Conservation (phyloP, 2,329 filamentous ascomycete genomes). For the Tympanopsis confertula region DNA sequence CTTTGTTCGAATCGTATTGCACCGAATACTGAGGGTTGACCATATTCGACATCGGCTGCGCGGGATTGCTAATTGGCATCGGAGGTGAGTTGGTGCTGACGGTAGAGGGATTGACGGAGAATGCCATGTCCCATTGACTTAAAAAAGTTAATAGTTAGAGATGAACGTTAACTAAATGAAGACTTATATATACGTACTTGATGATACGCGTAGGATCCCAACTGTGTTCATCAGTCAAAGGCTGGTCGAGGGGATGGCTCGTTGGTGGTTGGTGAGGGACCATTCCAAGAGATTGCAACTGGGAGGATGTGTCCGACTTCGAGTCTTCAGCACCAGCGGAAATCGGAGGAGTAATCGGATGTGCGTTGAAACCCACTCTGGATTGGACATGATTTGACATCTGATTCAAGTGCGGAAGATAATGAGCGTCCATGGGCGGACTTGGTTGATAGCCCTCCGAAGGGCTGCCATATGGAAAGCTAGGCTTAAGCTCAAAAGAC, state of each 20-base stretch:
- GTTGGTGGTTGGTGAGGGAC: not conserved
- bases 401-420: not conserved
- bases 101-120: not conserved
- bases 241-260: not conserved
- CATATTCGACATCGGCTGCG: not conserved
- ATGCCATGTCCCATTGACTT: conserved; percentile 1
- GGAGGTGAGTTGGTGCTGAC: not conserved
- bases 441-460: not conserved
- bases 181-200: not conserved
- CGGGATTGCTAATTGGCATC: not conserved
- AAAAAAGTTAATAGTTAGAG: not conserved
- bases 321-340: conserved; percentile 1
- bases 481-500: conserved; percentile 78
- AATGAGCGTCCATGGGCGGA: not conserved
- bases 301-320: not conserved
- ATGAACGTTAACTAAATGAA: not conserved
- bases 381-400: not conserved
- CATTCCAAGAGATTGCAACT: not conserved
- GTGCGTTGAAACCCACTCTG: not conserved
- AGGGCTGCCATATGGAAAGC: conserved; percentile 78
- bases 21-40: not conserved
- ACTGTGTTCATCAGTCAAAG: not conserved
- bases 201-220: conserved; percentile 1
- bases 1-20: not conserved
- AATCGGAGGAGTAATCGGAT: not conserved